A percentile compares a stretch with the other conserved stretches of the same genome.
Evolutionary conservation across 495 filamentous ascomycete species (phyloP).

Genomic region (Cercophora scortea): DNA sequence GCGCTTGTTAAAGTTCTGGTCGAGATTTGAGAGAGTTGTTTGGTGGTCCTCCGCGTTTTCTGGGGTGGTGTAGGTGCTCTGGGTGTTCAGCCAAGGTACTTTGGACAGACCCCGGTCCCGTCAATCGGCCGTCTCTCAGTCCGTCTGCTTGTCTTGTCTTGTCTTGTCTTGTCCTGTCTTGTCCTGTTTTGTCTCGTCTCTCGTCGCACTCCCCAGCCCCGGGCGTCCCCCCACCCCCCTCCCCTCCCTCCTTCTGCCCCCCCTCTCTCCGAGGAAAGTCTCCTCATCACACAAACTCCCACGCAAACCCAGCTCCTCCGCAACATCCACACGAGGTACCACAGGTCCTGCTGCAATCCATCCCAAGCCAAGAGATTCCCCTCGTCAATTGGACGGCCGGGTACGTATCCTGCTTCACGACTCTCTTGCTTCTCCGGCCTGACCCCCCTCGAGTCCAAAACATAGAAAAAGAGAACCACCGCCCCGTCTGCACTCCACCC

Average conservation of each 20-base stretch:
- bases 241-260: conserved; percentile 5
- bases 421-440: conserved; percentile 10
- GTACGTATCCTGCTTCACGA: conserved; percentile 14
- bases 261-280: conserved; percentile 5
- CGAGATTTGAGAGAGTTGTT: too few relatives aligned
- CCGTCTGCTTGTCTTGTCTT: too few relatives aligned
- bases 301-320: conserved; percentile 9
- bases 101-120: conserved; percentile 15
- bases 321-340: conserved; percentile 24
- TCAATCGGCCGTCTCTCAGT: conserved; percentile 11
- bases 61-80: not conserved
- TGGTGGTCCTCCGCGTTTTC: not conserved
- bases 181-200: not conserved
- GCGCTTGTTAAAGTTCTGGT: too few relatives aligned
- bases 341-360: conserved; percentile 11
- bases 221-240: conserved; percentile 8
- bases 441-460: conserved; percentile 21
- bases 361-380: conserved; percentile 1
- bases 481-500: conserved; percentile 16
- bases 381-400: conserved; percentile 17
- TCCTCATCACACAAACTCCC: conserved; percentile 16
- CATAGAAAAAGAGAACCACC: conserved; percentile 15
- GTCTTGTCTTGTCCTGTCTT: too few relatives aligned
- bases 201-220: conserved; percentile 15
- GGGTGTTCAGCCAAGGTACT: conserved; percentile 15